Evolutionary conservation across 345 rosid species (phyloP), one percentile per base, ranked within the genome.

Genomic region (Euphorbia lathyris): DNA sequence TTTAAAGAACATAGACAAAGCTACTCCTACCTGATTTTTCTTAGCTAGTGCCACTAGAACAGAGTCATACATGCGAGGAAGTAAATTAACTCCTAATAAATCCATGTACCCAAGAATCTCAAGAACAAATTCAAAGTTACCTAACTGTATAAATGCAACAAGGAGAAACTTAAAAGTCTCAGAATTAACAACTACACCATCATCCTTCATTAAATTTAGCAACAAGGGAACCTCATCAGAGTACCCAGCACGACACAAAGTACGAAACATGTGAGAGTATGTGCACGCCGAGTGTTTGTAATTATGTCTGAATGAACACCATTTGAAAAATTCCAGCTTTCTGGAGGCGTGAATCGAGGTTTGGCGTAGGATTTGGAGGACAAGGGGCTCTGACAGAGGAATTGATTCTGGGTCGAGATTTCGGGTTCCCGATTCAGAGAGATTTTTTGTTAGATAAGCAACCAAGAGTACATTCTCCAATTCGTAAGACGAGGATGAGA

Each of bases 81-180:
- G 79, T 66, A 83, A 71, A 71, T 73, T 68, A 65, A 74, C 79
- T 50, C 90, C 90, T 48, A 72, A 76, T 71, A 79, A 90, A 71
- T 90, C 97, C 90, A 95, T 87, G 75, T 78, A 77, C 83, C 86
- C 92, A 74, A 95, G 86, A 72, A 92, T 80, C 68, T 82, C 87
- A 12, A 88, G 72, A 14, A 97, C 96, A 10, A 72, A 79, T 26
- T 87, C 93, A 3, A 86, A 86, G 74, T 87, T 87, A 68, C 93
- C 91, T 0, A 82, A 73, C 25, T 81, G 74, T 68, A 90, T 83
- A 69, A 81, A 74, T 0, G 83, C 77, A 66, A 87, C 93, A 14
- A 92, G 87, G 16, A 92, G 59, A 26, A 82, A 34, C 83, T 88
- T 88, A 30, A 82, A 86, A 52, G 88, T 87, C 40, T 77, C 77